phyloP scores from a whole-genome alignment of 345 rosid genomes.

The Eucalyptus sp. region DNA sequence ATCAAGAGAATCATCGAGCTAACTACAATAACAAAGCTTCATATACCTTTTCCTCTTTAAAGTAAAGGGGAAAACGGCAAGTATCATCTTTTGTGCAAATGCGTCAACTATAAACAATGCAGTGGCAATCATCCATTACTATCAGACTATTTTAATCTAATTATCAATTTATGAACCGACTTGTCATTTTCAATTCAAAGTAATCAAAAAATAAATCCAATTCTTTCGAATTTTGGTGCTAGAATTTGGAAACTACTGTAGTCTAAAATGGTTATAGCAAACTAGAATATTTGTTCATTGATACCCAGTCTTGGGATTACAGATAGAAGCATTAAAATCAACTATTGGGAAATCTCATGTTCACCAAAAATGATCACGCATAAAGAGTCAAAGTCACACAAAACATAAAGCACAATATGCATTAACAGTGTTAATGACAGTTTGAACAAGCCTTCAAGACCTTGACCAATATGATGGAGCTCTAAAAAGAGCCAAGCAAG shows the following conservation, averaged over 20 bases:
- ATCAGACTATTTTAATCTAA: not conserved
- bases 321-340: not conserved
- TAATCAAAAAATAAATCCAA: not conserved
- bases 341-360: not conserved
- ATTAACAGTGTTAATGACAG: not conserved
- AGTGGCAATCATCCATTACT: not conserved
- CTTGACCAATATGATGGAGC: not conserved
- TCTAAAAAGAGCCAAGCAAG: not conserved
- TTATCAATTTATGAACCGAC: not conserved
- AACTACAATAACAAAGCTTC: not conserved
- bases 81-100: not conserved
- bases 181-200: not conserved
- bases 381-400: not conserved
- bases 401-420: not conserved
- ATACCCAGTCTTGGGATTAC: not conserved
- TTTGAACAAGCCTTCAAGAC: not conserved
- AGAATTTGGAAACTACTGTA: not conserved
- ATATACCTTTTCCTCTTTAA: not conserved
- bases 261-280: not conserved
- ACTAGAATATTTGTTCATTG: not conserved
- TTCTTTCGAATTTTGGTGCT: not conserved
- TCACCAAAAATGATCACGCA: not conserved
- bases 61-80: not conserved
- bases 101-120: not conserved
- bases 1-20: not conserved